Evolutionary conservation across 495 filamentous ascomycete species (phyloP), one percentile per base, ranked within the genome.

Genomic region (Xylaria intraflava): DNA sequence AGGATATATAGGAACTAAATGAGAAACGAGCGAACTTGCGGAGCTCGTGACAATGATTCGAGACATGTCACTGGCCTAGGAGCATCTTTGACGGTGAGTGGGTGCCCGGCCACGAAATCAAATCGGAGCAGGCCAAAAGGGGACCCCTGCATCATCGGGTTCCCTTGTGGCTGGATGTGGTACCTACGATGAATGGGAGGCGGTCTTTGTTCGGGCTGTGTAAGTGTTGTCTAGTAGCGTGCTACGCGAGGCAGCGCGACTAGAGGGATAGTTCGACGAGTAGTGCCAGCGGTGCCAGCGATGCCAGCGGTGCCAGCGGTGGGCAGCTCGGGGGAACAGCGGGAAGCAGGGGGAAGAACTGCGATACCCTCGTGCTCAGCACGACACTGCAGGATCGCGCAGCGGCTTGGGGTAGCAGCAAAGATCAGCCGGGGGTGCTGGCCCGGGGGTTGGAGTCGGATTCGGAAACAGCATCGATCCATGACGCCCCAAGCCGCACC

Each of bases 31-130:
- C 49, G 53, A 52, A 56, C 24, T 29, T 3, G 66, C 66, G 66
- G 66, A 66, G 57, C 63, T 47, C 51, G 51, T 56, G 59, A 69
- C 55, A 55, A 55, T 56, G 56, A 54, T 53, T 44, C 52, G 54
- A 62, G 61, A 57, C 66, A 69, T 69, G 43, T 62, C 59, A 68
- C 65, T 68, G 65, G 65, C 61, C 59, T 59, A 51, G 36, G 46
- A 27, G 20, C 5, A 41, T 41, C 31, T 52, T 47, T 58, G 55
- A 62, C 58, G 58, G 55, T 51, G 47, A 68, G 53, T 62, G 59
- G 57, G 53, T 55, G 57, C 47, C 49, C 59, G 57, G 58, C 50
- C 59, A 69, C 66, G 66, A 69, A 69, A 57, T 65, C 61, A 66
- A 66, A 66, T 62, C 66, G 66, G 66, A 66, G 64, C 66, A 53